These are phyloP conservation scores for Tetrahymena malaccensis DNA, from an alignment of 73 alveolate genomes.

Conservation along the genomic window DNA sequence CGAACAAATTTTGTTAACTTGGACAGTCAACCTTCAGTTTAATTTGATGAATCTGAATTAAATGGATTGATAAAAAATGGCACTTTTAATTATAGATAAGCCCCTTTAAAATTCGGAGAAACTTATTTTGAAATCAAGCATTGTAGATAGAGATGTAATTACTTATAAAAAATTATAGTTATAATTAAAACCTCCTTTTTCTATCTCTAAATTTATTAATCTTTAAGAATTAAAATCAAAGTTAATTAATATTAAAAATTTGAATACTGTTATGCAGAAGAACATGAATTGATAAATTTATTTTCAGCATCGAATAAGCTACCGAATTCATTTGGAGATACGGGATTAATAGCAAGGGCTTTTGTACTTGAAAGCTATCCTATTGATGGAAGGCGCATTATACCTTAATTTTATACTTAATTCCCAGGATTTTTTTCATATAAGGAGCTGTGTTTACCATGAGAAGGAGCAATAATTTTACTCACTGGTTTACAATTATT, in stretches of 20 bases:
- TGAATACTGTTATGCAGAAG: neutral
- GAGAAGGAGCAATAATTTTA: neutral
- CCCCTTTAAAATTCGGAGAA: neutral
- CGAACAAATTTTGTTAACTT: neutral
- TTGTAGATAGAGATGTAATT: neutral
- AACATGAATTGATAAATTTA: neutral
- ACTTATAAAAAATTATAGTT: neutral
- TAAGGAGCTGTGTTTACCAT: neutral
- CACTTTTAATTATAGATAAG: neutral
- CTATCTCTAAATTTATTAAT: neutral
- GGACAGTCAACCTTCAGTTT: neutral
- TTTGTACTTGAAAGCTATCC: neutral
- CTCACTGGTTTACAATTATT: neutral
- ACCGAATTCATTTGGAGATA: neutral
- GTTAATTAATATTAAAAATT: neutral
- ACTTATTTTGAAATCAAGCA: neutral
- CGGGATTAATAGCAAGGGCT: neutral
- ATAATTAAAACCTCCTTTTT: neutral
- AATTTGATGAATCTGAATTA: too few species aligned
- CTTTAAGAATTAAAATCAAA: neutral
- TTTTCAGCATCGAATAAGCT: neutral
- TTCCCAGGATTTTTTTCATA: neutral
- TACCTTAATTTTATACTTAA: neutral
- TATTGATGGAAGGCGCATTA: neutral
- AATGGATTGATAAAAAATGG: neutral